Conservation (phyloP, 2,329 filamentous ascomycete species). For the Aspergillus felis region DNA sequence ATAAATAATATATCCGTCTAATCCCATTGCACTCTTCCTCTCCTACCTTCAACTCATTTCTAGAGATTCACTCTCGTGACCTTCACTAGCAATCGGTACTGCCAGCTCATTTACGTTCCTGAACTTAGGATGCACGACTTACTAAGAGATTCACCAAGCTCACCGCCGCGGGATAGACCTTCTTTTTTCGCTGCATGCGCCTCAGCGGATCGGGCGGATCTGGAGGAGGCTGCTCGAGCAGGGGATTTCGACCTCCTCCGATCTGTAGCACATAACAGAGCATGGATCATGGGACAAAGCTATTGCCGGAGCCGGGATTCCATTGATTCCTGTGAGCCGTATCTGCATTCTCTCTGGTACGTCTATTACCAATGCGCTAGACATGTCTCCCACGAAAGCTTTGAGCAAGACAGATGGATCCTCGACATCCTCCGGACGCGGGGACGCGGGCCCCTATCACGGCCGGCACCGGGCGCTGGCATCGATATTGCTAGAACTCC, state of each 20-base stretch:
- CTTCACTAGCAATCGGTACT: neutral
- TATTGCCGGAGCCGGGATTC: neutral
- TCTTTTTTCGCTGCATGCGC: neutral
- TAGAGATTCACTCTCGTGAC: neutral
- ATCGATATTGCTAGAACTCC: constrained; percentile 22
- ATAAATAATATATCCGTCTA: neutral
- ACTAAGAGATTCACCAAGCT: neutral
- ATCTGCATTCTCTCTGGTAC: constrained; percentile 18
- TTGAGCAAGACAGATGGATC: constrained; percentile 19
- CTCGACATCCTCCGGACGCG: constrained; percentile 22
- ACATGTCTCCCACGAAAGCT: constrained; percentile 9
- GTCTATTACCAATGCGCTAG: constrained; percentile 19
- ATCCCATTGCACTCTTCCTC: neutral
- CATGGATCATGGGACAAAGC: neutral
- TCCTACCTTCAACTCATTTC: neutral
- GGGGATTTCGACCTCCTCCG: constrained; percentile 1
- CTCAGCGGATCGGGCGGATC: neutral
- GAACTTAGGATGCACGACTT: neutral
- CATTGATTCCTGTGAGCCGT: neutral
- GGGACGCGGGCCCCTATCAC: constrained; percentile 5
- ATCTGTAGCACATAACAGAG: constrained; percentile 2
- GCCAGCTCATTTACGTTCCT: neutral
- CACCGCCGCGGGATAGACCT: neutral
- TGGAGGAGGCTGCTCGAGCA: constrained; percentile 1
- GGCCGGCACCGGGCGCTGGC: constrained; percentile 10